phyloP scores from a whole-genome alignment of 2,329 filamentous ascomycete species.

The Paecilomyces formosus region DNA sequence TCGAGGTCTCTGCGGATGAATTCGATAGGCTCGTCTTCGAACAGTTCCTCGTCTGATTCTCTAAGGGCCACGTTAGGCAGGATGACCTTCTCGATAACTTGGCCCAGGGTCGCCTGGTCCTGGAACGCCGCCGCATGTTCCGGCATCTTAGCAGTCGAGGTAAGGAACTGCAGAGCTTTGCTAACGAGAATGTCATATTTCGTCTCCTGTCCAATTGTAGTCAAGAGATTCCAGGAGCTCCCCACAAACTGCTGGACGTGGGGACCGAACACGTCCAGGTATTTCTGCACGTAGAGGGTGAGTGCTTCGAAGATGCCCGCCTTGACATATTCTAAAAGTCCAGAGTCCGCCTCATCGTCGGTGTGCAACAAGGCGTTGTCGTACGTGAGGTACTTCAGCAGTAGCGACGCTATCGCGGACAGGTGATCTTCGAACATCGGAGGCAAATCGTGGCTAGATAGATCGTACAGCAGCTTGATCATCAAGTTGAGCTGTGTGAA shows the following conservation, averaged over 20 bases:
- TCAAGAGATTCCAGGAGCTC: slow-evolving; percentile 85
- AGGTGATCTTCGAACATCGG: slow-evolving; percentile 92
- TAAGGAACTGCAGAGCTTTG: slow-evolving; percentile 89
- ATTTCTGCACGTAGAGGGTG: slow-evolving; percentile 88
- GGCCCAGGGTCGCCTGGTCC: slow-evolving; percentile 66
- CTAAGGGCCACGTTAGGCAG: slow-evolving; percentile 85
- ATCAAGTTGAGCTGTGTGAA: slow-evolving; percentile 82
- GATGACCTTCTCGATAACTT: slow-evolving; percentile 93
- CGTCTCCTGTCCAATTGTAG: slow-evolving; percentile 74
- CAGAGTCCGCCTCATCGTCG: slow-evolving; percentile 82
- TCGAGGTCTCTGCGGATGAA: slow-evolving; percentile 94
- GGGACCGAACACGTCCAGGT: slow-evolving; percentile 82
- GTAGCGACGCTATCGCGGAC: slow-evolving; percentile 62
- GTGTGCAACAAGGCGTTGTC: slow-evolving; percentile 75
- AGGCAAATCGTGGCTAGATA: slow-evolving; percentile 94
- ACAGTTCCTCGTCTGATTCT: slow-evolving; percentile 89
- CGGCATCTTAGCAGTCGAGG: slow-evolving; percentile 70
- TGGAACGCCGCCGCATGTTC: slow-evolving; percentile 82
- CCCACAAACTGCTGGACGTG: slow-evolving; percentile 78
- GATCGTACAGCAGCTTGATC: slow-evolving; percentile 87
- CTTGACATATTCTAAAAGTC: slow-evolving; percentile 77
- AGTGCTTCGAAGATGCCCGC: slow-evolving; percentile 89
- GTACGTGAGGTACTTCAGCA: slow-evolving; percentile 91
- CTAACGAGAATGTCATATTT: slow-evolving; percentile 94
- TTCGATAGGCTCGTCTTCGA: slow-evolving; percentile 98